phyloP scores from a whole-genome alignment of 352 stramenopile genomes.

The Sclerospora graminicola region DNA sequence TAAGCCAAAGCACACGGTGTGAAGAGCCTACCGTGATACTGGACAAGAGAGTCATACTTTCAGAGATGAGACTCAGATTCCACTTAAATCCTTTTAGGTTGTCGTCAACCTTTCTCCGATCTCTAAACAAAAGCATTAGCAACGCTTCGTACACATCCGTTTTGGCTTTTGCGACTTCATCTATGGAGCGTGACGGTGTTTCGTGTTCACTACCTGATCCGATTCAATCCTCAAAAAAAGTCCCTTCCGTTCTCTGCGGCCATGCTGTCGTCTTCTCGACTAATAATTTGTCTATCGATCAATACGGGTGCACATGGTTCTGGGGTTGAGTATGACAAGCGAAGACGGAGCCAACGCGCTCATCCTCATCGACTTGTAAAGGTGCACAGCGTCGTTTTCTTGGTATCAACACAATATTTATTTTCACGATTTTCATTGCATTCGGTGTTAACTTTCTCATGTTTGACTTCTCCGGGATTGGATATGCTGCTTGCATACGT shows the following conservation, averaged over 20 bases:
- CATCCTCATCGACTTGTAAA: conserved; percentile 8
- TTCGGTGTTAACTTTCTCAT: neutral
- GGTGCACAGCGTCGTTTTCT: conserved; percentile 25
- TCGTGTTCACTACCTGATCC: conserved; percentile 22
- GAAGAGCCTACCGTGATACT: conserved; percentile 20
- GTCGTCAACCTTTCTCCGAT: conserved; percentile 27
- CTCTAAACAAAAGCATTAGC: conserved; percentile 37
- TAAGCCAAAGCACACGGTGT: too few relatives aligned
- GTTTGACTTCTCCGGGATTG: neutral
- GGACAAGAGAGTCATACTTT: conserved; percentile 15
- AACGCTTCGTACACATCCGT: conserved; percentile 56
- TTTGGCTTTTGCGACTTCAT: conserved; percentile 28
- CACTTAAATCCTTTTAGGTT: conserved; percentile 31
- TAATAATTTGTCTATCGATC: conserved; percentile 3
- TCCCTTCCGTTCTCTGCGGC: neutral
- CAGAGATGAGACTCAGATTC: conserved; percentile 18
- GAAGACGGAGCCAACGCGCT: conserved; percentile 13
- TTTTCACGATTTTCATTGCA: neutral
- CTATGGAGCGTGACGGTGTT: conserved; percentile 12
- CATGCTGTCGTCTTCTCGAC: neutral
- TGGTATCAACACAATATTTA: conserved; percentile 12
- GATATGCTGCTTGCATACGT: conserved; percentile 3
- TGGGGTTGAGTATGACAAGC: conserved; percentile 12
- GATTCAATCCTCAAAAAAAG: conserved; percentile 39
- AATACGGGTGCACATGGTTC: neutral